These are phyloP conservation scores for Kwoniella pini DNA, from an alignment of 768 basidiomycete genomes.

Conservation along the genomic window DNA sequence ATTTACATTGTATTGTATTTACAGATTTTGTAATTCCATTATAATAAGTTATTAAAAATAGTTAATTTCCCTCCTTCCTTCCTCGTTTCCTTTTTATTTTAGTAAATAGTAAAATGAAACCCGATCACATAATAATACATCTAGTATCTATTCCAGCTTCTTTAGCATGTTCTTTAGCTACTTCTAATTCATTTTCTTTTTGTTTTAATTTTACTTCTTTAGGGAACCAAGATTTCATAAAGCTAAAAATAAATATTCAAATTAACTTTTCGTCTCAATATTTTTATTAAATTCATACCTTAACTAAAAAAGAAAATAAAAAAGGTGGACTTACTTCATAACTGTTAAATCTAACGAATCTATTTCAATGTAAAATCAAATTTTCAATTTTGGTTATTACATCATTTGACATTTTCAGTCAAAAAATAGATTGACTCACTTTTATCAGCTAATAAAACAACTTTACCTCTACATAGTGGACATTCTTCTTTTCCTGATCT, in stretches of 20 bases:
- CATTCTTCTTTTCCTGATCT: conserved; percentile 72
- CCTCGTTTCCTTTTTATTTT: too few relatives aligned
- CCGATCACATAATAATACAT: conserved; percentile 32
- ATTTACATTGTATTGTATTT: too few relatives aligned
- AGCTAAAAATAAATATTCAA: conserved; percentile 57
- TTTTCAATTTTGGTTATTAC: neutral
- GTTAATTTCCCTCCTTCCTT: too few relatives aligned
- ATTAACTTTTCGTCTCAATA: neutral
- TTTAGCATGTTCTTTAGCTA: conserved; percentile 65
- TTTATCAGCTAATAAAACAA: conserved; percentile 73
- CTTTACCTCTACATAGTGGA: conserved; percentile 78
- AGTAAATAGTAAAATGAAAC: too few relatives aligned
- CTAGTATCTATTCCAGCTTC: conserved; percentile 23
- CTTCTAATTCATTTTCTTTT: conserved; percentile 73
- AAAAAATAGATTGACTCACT: conserved; percentile 59
- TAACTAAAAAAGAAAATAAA: too few relatives aligned
- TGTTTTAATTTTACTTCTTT: conserved; percentile 73
- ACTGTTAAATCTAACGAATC: conserved; percentile 49
- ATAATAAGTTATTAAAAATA: too few relatives aligned
- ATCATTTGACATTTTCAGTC: too few relatives aligned
- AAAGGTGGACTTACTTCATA: conserved; percentile 47
- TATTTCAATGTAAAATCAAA: neutral
- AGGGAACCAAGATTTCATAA: conserved; percentile 93
- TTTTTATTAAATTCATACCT: too few relatives aligned
- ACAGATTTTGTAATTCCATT: too few relatives aligned